phyloP scores from a whole-genome alignment of 371 early-diverging fungal species.

The Mortierella sp. region DNA sequence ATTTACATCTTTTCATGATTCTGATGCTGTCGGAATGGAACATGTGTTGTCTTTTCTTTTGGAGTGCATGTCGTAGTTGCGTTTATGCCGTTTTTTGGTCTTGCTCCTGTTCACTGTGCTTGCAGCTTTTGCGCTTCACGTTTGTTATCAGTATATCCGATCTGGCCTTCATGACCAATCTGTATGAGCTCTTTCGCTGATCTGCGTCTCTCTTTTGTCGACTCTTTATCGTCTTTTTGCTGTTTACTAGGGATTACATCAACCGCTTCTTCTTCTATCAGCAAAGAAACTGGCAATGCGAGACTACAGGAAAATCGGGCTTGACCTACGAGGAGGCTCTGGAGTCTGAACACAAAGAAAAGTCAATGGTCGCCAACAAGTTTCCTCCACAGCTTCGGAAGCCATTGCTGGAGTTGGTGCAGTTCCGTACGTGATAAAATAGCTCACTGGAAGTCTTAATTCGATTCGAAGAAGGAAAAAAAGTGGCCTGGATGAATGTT shows the following conservation, averaged over 20 bases:
- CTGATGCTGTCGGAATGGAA: not conserved
- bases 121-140: too few relatives aligned
- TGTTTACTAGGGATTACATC: slow-evolving; percentile 72
- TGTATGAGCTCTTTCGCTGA: not conserved
- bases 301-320: slow-evolving; percentile 75
- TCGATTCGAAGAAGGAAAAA: too few relatives aligned
- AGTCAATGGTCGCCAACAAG: slow-evolving; percentile 65
- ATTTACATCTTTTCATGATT: too few relatives aligned
- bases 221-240: not conserved
- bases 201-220: slow-evolving; percentile 1
- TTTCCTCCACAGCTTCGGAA: slow-evolving; percentile 76
- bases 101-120: not conserved
- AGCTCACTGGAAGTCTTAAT: too few relatives aligned
- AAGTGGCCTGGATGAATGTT: too few relatives aligned
- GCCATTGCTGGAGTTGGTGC: slow-evolving; percentile 71
- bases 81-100: not conserved
- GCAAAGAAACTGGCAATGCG: slow-evolving; percentile 84
- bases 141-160: not conserved
- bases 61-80: not conserved
- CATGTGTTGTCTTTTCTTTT: not conserved
- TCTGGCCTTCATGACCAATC: not conserved
- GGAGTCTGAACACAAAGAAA: slow-evolving; percentile 75
- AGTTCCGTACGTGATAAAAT: slow-evolving; percentile 77
- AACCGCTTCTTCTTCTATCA: slow-evolving; percentile 75
- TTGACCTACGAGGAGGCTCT: slow-evolving; percentile 86